Evolutionary conservation across 1,284 basidiomycete species (phyloP).

Genomic region (Boletus smithii): DNA sequence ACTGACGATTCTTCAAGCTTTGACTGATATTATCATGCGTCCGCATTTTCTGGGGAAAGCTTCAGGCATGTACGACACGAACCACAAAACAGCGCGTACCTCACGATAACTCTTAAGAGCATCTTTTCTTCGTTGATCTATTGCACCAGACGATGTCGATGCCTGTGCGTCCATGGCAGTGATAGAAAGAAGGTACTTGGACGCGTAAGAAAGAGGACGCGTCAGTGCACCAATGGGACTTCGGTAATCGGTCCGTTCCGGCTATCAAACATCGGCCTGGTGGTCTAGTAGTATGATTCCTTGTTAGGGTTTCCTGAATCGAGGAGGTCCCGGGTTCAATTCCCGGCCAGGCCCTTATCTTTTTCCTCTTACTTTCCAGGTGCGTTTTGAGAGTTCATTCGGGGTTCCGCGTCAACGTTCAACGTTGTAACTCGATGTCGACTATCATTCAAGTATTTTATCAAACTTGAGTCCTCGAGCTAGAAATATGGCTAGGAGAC

Average conservation of each 20-base stretch:
- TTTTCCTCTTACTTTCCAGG: constrained; percentile 11
- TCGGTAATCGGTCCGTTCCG: neutral
- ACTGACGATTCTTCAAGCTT: constrained; percentile 82
- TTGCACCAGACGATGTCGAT: constrained; percentile 52
- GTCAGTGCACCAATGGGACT: constrained; percentile 18
- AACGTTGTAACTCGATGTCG: neutral
- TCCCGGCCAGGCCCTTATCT: constrained; percentile 4
- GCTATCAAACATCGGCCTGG: constrained; percentile 36
- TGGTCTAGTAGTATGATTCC: constrained; percentile 59
- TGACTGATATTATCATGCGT: constrained; percentile 81
- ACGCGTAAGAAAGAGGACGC: constrained; percentile 24
- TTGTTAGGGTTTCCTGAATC: constrained; percentile 41
- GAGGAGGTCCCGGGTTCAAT: neutral
- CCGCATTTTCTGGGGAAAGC: constrained; percentile 76
- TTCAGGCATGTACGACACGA: constrained; percentile 7
- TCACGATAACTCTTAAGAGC: constrained; percentile 69
- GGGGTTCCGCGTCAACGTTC: no score
- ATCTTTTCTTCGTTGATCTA: constrained; percentile 62
- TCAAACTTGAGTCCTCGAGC: no score
- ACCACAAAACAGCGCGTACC: constrained; percentile 34
- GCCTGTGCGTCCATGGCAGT: constrained; percentile 48
- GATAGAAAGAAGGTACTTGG: constrained; percentile 1
- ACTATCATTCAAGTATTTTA: no score
- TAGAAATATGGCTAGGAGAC: no score
- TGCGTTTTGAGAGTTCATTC: no score